Base-by-base conservation (phyloP, 2,329 filamentous ascomycete genomes). In the Nakataea oryzae region DNA sequence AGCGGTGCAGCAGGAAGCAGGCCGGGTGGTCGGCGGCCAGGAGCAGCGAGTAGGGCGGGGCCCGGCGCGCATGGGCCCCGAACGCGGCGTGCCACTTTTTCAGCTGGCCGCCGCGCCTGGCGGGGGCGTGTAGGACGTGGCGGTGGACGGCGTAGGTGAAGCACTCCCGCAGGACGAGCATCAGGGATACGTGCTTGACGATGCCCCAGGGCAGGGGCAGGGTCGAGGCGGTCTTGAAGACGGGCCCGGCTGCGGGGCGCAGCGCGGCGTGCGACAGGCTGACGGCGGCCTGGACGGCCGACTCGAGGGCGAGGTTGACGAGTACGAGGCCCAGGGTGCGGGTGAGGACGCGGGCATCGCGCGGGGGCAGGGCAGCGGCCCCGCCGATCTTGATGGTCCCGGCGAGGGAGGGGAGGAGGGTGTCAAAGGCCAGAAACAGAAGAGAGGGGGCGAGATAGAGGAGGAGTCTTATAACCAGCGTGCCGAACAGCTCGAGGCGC, bases 141-240 rank as follows among this genome's bases (percentile, higher is more conserved):
- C 89, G 86, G 74, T 96, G 91, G 66, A 91, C 79, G 67, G 85
- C 81, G 72, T 96, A 96, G 63, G 86, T 83, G 13, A 92, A 70
- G 8, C 85, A 69, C 76, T 90, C 80, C 61, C 81, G 77, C 14
- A 73, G 71, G 29, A 74, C 66, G 63, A 80, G 72, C 21, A 84
- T 73, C 14, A 76, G 62, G 60, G 70, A 65, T 57, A 80, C 69
- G 64, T 84, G 80, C 66, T 81, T 82, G 60, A 78, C 70, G 62
- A 83, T 74, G 60, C 80, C 78, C 79, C 80, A 83, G 0, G 81
- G 81, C 11, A 84, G 67, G 0, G 81, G 81, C 14, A 84, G 73
- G 1, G 78, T 74, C 1, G 80, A 78, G 59, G 74, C 74, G 0
- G 79, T 78, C 64, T 72, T 74, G 71, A 83, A 83, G 57, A 80